Conservation (phyloP, 2,329 filamentous ascomycete genomes). For the Aspergillus candidus region DNA sequence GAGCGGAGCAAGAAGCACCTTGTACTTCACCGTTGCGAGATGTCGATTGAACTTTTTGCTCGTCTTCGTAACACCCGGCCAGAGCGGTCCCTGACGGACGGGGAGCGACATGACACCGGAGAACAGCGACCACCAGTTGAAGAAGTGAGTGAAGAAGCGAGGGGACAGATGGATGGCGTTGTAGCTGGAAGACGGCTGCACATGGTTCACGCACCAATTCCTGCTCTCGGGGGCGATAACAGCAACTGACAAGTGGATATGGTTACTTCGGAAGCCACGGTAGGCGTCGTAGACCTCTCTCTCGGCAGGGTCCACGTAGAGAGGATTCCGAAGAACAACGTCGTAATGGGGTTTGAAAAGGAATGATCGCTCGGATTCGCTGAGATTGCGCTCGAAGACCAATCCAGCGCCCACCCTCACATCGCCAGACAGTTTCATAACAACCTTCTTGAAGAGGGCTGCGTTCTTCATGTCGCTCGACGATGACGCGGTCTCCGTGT, state of each 20-base stretch:
- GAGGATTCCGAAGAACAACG: slow-evolving; percentile 75
- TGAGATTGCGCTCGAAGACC: slow-evolving; percentile 81
- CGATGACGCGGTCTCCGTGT: slow-evolving; percentile 55
- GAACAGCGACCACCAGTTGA: slow-evolving; percentile 95
- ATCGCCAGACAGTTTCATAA: slow-evolving; percentile 97
- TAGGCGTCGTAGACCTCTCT: slow-evolving; percentile 79
- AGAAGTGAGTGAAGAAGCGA: slow-evolving; percentile 97
- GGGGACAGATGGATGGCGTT: slow-evolving; percentile 94
- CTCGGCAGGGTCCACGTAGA: slow-evolving; percentile 57
- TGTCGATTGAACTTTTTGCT: slow-evolving; percentile 98
- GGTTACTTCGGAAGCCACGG: slow-evolving; percentile 88
- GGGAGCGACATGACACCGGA: slow-evolving; percentile 91
- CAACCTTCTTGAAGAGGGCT: slow-evolving; percentile 92
- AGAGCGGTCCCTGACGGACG: slow-evolving; percentile 83
- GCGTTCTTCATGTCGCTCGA: slow-evolving; percentile 62
- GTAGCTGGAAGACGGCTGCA: slow-evolving; percentile 78
- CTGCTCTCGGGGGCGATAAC: slow-evolving; percentile 80
- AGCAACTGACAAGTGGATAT: slow-evolving; percentile 92
- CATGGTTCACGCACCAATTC: slow-evolving; percentile 73
- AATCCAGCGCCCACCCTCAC: slow-evolving; percentile 88
- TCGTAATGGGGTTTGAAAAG: slow-evolving; percentile 90
- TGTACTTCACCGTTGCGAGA: slow-evolving; percentile 98
- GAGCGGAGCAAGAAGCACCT: slow-evolving; percentile 79
- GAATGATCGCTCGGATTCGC: slow-evolving; percentile 68
- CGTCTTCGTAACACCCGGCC: slow-evolving; percentile 88